Evolutionary conservation across 345 rosid genomes (phyloP), one percentile per base, ranked within the genome.

Genomic region (Hibiscus tridactylites): DNA sequence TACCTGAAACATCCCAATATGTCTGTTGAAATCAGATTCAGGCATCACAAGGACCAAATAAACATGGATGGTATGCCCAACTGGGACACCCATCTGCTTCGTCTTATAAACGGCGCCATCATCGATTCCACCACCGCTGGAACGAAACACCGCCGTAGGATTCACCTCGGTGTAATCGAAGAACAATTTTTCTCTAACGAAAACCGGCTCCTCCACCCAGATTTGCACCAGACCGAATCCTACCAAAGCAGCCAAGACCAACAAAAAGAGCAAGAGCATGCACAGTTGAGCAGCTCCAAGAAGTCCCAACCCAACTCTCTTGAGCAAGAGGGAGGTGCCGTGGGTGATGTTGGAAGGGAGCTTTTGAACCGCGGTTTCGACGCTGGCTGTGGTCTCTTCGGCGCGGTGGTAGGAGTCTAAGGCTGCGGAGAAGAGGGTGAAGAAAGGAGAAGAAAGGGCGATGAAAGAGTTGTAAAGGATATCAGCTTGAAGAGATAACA

Each of bases 1-100:
- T 70, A 87, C 96, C 90, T 88, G 99, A 74, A 94, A 92, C 7
- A 88, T 74, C 0, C 97, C 97, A 54, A 89, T 47, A 7, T 85
- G 81, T 72, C 81, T 70, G 72, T 90, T 94, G 74, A 82, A 78
- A 70, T 90, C 87, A 65, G 96, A 94, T 60, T 91, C 97, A 26
- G 97, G 97, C 90, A 91, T 76, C 83, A 87, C 75, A 67, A 94
- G 80, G 16, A 60, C 29, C 79, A 94, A 44, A 28, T 83, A 84
- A 35, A 88, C 87, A 68, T 84, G 79, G 70, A 83, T 77, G 0
- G 77, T 81, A 68, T 90, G 99, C 0, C 93, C 96, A 59, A 78
- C 69, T 9, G 97, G 97, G 61, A 90, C 72, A 66, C 76, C 75
- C 29, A 53, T 65, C 0, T 71, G 76, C 52, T 28, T 66, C 78